A percentile compares a stretch with the other conserved stretches of the same genome.
Evolutionary conservation across 805 yeast species (phyloP).

Genomic region (Maudiozyma pseudohumilis): DNA sequence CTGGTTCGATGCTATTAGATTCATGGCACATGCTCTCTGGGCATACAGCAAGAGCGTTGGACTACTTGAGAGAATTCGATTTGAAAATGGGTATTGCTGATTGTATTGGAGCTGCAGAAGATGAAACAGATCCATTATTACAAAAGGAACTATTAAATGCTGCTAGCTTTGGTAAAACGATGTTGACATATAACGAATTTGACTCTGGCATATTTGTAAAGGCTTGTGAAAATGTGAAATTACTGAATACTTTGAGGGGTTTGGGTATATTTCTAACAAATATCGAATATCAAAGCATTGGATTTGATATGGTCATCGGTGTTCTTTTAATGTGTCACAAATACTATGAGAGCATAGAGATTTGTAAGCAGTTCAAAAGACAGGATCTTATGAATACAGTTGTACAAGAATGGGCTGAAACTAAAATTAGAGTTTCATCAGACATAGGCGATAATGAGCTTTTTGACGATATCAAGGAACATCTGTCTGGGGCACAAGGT

Average conservation of each 20-base stretch:
- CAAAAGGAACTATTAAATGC: conserved; percentile 76
- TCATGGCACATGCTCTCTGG: conserved; percentile 56
- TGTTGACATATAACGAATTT: conserved; percentile 40
- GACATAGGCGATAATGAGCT: conserved; percentile 51
- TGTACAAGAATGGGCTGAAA: conserved; percentile 72
- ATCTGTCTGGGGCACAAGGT: conserved; percentile 6
- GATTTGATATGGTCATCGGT: conserved; percentile 46
- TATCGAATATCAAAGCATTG: conserved; percentile 40
- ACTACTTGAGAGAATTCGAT: conserved; percentile 50
- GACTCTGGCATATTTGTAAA: conserved; percentile 54
- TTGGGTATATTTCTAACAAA: conserved; percentile 66
- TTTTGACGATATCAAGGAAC: conserved; percentile 35
- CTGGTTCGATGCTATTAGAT: conserved; percentile 75
- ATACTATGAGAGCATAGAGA: conserved; percentile 53
- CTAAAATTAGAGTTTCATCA: conserved; percentile 48
- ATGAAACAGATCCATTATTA: conserved; percentile 68
- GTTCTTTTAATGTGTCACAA: conserved; percentile 49
- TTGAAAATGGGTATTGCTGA: conserved; percentile 52
- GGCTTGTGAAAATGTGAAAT: conserved; percentile 51
- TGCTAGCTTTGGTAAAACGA: conserved; percentile 72
- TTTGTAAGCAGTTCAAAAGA: conserved; percentile 43
- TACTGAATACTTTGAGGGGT: conserved; percentile 55
- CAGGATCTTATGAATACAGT: conserved; percentile 36
- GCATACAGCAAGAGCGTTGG: conserved; percentile 74
- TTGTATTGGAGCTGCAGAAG: conserved; percentile 65